phyloP scores from a whole-genome alignment of 169 alveolate genomes.

The Cryptosporidium sp. region DNA sequence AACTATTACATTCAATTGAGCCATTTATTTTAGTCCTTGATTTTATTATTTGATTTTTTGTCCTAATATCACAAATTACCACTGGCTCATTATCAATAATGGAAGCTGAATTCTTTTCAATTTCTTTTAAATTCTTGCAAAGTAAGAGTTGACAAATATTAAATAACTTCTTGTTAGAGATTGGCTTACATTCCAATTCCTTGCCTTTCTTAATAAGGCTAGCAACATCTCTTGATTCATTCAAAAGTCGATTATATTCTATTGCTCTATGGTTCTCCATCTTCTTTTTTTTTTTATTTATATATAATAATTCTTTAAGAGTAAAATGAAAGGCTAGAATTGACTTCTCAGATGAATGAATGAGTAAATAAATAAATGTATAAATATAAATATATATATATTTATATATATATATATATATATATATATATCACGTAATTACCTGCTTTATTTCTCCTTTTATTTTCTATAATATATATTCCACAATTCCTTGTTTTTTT shows the following conservation, averaged over 20 bases:
- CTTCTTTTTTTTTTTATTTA: not conserved
- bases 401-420: too few relatives aligned
- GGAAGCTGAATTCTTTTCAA: not conserved
- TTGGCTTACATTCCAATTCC: slow-evolving; percentile 6
- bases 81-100: slow-evolving; percentile 6
- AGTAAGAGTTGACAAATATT: slow-evolving; percentile 31
- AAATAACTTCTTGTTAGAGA: slow-evolving; percentile 32
- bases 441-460: not conserved
- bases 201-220: slow-evolving; percentile 14
- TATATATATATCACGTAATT: too few relatives aligned
- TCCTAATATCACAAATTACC: slow-evolving; percentile 49
- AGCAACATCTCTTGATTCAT: slow-evolving; percentile 7
- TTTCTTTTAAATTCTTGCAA: slow-evolving; percentile 1
- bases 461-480: too few relatives aligned
- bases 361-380: too few relatives aligned
- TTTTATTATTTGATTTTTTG: slow-evolving; percentile 6
- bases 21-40: slow-evolving; percentile 7
- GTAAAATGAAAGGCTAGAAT: not conserved
- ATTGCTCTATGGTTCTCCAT: slow-evolving; percentile 24
- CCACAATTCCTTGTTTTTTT: not conserved
- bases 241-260: slow-evolving; percentile 20
- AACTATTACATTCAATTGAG: slow-evolving; percentile 41
- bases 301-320: too few relatives aligned
- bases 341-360: too few relatives aligned
- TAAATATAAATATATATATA: too few relatives aligned